Evolutionary conservation across 163 green algal genomes (phyloP).

Genomic region (Chloromonas sp.): DNA sequence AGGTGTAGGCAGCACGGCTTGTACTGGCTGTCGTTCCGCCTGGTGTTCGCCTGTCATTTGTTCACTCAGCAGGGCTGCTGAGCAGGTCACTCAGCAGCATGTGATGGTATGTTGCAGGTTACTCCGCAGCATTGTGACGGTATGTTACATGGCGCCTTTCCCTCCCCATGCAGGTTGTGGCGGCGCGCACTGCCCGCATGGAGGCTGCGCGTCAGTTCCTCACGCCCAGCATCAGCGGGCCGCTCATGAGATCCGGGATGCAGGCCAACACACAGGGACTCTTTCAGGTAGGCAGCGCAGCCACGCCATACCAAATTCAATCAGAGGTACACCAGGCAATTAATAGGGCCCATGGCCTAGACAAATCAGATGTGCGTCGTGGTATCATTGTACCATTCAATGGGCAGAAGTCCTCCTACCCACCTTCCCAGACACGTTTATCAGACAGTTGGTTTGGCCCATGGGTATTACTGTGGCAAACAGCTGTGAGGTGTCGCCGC

Average conservation of each 20-base stretch:
- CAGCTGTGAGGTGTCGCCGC: too few species aligned
- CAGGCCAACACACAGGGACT: constrained; percentile 26
- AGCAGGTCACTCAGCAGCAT: too few species aligned
- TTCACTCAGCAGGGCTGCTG: neutral
- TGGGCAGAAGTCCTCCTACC: neutral
- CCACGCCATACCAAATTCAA: neutral
- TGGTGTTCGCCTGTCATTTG: neutral
- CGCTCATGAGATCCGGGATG: constrained; percentile 16
- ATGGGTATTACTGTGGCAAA: neutral
- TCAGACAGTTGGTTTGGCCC: neutral
- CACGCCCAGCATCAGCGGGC: constrained; percentile 17
- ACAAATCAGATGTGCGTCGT: too few species aligned
- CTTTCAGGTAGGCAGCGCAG: constrained; percentile 3
- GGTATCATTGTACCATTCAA: neutral
- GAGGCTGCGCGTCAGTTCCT: constrained; percentile 27
- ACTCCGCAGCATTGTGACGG: too few species aligned
- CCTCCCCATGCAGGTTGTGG: constrained; percentile 21
- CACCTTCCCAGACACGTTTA: neutral
- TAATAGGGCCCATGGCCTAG: too few species aligned
- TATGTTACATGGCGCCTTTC: neutral
- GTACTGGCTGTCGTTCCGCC: too few species aligned
- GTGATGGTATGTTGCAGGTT: too few species aligned
- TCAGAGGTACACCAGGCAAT: too few species aligned
- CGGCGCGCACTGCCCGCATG: constrained; percentile 18
- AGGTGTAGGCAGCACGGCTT: neutral